Conservation (phyloP, 140 eudicot species). For the Senecio squalidus region DNA sequence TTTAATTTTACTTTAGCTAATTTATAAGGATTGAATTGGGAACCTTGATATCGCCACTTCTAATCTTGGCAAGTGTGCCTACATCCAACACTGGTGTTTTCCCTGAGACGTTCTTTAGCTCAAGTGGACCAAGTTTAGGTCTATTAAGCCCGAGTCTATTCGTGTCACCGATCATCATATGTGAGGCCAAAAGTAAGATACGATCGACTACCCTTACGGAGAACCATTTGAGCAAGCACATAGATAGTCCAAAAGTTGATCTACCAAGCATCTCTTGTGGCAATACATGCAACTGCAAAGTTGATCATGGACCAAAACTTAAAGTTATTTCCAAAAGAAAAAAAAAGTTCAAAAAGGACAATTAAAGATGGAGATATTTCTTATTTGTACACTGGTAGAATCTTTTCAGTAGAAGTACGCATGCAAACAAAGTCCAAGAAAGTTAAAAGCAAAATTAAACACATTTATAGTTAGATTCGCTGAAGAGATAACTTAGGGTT, state of each 20-base stretch:
- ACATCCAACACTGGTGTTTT: slow-evolving; percentile 78
- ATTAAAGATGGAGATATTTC: slow-evolving; percentile 10
- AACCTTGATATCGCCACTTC: slow-evolving; percentile 58
- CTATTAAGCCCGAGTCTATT: slow-evolving; percentile 46
- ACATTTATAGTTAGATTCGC: slow-evolving; percentile 8
- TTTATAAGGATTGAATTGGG: too few relatives aligned
- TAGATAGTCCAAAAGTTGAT: slow-evolving; percentile 68
- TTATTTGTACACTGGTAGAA: slow-evolving; percentile 9
- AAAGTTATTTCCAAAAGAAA: background rate
- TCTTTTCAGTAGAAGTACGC: slow-evolving; percentile 33
- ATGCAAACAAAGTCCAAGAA: slow-evolving; percentile 56
- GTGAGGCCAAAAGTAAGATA: slow-evolving; percentile 42
- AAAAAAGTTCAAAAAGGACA: slow-evolving; percentile 3
- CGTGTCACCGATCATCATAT: slow-evolving; percentile 50
- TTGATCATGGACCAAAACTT: background rate
- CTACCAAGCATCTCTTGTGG: slow-evolving; percentile 68
- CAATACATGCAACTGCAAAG: slow-evolving; percentile 61
- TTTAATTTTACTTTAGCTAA: too few relatives aligned
- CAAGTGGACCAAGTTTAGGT: slow-evolving; percentile 67
- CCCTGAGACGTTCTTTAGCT: slow-evolving; percentile 44
- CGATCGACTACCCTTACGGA: slow-evolving; percentile 46
- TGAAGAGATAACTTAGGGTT: background rate
- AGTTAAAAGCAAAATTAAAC: slow-evolving; percentile 19
- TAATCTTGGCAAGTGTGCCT: slow-evolving; percentile 62
- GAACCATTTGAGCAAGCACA: slow-evolving; percentile 57